Evolutionary conservation across 192 early-diverging fungal species (phyloP).

Genomic region (Umbelopsis sp.): DNA sequence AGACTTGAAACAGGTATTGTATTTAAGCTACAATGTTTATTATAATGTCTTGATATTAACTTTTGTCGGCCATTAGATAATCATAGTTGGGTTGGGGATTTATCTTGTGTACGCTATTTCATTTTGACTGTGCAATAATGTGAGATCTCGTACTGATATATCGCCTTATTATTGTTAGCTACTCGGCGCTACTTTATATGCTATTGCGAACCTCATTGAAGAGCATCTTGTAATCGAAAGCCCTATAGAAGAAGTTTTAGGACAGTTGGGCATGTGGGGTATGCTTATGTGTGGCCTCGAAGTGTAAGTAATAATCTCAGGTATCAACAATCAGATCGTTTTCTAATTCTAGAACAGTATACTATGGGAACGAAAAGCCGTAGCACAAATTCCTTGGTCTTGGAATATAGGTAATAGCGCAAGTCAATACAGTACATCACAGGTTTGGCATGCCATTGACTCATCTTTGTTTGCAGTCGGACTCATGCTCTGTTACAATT

Average conservation of each 20-base stretch:
- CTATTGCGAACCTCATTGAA: constrained; percentile 31
- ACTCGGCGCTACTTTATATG: constrained; percentile 30
- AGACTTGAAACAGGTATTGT: constrained; percentile 20
- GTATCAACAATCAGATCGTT: too few relatives aligned
- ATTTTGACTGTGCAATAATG: not conserved
- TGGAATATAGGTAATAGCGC: not conserved
- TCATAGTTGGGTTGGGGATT: constrained; percentile 35
- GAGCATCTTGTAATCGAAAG: constrained; percentile 28
- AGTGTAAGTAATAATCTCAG: constrained; percentile 23
- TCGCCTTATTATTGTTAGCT: too few relatives aligned
- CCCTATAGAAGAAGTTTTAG: constrained; percentile 22
- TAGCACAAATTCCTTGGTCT: not conserved
- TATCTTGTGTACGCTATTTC: constrained; percentile 26
- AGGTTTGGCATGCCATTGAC: not conserved
- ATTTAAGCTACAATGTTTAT: not conserved
- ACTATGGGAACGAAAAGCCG: not conserved
- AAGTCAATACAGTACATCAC: not conserved
- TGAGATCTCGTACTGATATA: too few relatives aligned
- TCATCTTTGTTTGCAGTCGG: not conserved
- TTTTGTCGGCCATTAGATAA: constrained; percentile 1
- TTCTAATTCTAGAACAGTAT: not conserved
- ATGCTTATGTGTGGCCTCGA: constrained; percentile 21
- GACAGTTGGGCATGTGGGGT: constrained; percentile 20
- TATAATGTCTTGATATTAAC: not conserved
- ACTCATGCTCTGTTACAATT: constrained; percentile 22